A percentile compares a stretch with the other conserved stretches of the same genome.
Conservation (phyloP, 2,329 filamentous ascomycete genomes). For the Zelopaecilomyces penicillatus region DNA sequence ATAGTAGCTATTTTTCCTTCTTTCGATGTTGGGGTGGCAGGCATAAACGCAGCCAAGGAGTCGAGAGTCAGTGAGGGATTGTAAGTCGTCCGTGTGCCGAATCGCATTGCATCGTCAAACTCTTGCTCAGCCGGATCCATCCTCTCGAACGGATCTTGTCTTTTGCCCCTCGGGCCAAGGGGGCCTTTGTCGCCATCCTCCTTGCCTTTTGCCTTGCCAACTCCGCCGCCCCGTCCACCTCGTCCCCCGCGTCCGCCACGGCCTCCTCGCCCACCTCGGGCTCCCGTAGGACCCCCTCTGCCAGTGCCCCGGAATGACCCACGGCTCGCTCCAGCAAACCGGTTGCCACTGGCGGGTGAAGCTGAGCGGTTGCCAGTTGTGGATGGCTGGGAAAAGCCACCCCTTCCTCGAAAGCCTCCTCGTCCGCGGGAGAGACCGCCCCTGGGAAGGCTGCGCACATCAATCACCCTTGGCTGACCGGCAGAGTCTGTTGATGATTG, state of each 20-base stretch:
- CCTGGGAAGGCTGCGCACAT: constrained; percentile 29
- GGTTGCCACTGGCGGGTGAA: constrained; percentile 9
- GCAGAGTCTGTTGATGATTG: constrained; percentile 2
- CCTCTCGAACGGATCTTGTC: constrained; percentile 16
- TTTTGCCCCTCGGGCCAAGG: constrained; percentile 10
- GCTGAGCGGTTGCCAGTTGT: neutral
- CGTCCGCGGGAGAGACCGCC: constrained; percentile 18
- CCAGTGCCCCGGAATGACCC: constrained; percentile 14
- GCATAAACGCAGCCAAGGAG: constrained; percentile 22
- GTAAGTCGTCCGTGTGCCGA: constrained; percentile 23
- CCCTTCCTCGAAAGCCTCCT: constrained; percentile 17
- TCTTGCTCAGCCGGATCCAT: constrained; percentile 25
- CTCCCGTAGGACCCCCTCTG: constrained; percentile 12
- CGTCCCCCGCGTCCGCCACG: constrained; percentile 13
- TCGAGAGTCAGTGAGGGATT: constrained; percentile 26
- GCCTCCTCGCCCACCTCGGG: constrained; percentile 6
- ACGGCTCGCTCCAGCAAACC: constrained; percentile 11
- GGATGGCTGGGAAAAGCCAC: constrained; percentile 4
- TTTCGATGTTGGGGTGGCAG: constrained; percentile 18
- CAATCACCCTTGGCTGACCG: constrained; percentile 27
- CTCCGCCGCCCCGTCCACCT: constrained; percentile 8
- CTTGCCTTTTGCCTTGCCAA: constrained; percentile 16
- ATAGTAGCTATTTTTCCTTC: constrained; percentile 24
- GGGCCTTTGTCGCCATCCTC: constrained; percentile 12
- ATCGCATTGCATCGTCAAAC: constrained; percentile 28